A percentile compares a stretch with the other conserved stretches of the same genome.
These are phyloP conservation scores for Debaryomyces sp. DNA, from an alignment of 1,139 yeast genomes.

Conservation along the genomic window DNA sequence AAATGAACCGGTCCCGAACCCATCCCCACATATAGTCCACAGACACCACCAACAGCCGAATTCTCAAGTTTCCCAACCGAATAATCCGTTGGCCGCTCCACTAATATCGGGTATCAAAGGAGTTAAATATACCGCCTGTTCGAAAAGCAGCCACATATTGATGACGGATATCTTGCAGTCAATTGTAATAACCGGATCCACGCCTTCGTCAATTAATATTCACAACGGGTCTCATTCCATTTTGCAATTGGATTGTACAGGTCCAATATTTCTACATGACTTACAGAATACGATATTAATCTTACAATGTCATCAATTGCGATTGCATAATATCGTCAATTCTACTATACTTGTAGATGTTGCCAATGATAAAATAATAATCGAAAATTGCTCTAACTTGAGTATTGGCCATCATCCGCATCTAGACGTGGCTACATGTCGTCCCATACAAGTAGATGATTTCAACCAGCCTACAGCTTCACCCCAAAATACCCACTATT, in stretches of 20 bases:
- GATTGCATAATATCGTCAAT: slow-evolving; percentile 35
- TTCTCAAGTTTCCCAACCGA: slow-evolving; percentile 5
- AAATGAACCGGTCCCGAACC: slow-evolving; percentile 28
- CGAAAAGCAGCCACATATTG: slow-evolving; percentile 18
- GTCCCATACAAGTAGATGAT: slow-evolving; percentile 12
- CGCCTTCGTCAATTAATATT: slow-evolving; percentile 25
- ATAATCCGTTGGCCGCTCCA: slow-evolving; percentile 15
- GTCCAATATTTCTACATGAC: slow-evolving; percentile 36
- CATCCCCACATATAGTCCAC: slow-evolving; percentile 1
- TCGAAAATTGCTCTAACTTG: slow-evolving; percentile 35
- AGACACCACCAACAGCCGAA: slow-evolving; percentile 1
- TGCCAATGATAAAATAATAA: slow-evolving; percentile 28
- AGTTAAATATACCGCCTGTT: slow-evolving; percentile 5
- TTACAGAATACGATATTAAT: slow-evolving; percentile 26
- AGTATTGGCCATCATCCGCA: slow-evolving; percentile 15
- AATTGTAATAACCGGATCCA: slow-evolving; percentile 11
- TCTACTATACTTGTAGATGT: slow-evolving; percentile 26
- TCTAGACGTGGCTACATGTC: not conserved
- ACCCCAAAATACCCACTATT: not conserved
- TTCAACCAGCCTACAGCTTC: slow-evolving; percentile 13
- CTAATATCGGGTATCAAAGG: slow-evolving; percentile 22
- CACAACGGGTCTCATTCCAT: slow-evolving; percentile 21
- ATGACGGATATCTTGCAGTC: slow-evolving; percentile 16
- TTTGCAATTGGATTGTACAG: slow-evolving; percentile 25
- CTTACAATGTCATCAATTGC: slow-evolving; percentile 41